phyloP scores from a whole-genome alignment of 2,329 filamentous ascomycete species.

The Coniella vitis region DNA sequence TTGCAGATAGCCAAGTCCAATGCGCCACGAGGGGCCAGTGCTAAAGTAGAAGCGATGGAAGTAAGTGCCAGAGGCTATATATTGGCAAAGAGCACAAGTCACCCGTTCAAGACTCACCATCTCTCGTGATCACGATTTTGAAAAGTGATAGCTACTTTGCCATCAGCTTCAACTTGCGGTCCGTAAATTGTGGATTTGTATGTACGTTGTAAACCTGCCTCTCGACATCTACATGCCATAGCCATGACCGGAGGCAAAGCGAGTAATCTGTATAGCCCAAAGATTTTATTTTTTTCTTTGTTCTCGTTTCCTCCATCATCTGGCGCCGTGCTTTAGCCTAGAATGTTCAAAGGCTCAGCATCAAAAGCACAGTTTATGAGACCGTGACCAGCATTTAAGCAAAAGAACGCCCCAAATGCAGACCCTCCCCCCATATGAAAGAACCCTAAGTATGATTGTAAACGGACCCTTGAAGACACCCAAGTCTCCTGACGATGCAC shows the following conservation, averaged over 20 bases:
- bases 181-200: background rate
- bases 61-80: too few relatives aligned
- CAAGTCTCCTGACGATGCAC: conserved; percentile 8
- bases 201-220: conserved; percentile 9
- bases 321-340: conserved; percentile 7
- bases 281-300: background rate
- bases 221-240: conserved; percentile 14
- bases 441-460: conserved; percentile 2
- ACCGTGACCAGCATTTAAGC: conserved; percentile 2
- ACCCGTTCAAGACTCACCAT: too few relatives aligned
- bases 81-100: too few relatives aligned
- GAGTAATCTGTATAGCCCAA: background rate
- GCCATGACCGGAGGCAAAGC: conserved; percentile 1
- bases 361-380: conserved; percentile 2
- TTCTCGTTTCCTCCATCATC: conserved; percentile 2
- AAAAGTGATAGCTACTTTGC: background rate
- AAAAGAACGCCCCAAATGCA: conserved; percentile 11
- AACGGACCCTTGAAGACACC: conserved; percentile 8
- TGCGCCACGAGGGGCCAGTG: too few relatives aligned
- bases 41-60: too few relatives aligned
- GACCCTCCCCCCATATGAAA: background rate
- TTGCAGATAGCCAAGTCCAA: too few relatives aligned
- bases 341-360: conserved; percentile 7
- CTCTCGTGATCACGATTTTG: too few relatives aligned
- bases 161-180: background rate